Percentiles rank a stretch among this genome's conserved stretches.
Conservation (phyloP, 2,329 filamentous ascomycete species). For the Mariannaea sp. region DNA sequence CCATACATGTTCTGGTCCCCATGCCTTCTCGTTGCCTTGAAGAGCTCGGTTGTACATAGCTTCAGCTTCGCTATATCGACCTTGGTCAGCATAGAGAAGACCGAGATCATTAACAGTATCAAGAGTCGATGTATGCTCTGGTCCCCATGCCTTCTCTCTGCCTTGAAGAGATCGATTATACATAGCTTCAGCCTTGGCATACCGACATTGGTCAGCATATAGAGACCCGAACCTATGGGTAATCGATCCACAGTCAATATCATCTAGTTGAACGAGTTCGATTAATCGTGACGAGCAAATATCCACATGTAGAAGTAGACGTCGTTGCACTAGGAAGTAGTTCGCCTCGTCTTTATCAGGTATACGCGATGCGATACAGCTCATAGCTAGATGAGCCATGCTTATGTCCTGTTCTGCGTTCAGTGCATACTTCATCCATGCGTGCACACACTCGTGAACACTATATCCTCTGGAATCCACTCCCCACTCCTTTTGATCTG, state of each 20-base stretch:
- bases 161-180: no score
- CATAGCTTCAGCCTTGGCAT: no score
- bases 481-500: constrained; percentile 18
- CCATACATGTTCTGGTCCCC: no score
- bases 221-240: not conserved
- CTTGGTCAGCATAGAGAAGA: no score
- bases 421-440: constrained; percentile 38
- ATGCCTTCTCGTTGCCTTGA: no score
- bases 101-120: no score
- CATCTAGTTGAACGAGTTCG: not conserved
- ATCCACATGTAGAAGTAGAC: constrained; percentile 30
- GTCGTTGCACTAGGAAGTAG: constrained; percentile 23
- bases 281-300: not conserved
- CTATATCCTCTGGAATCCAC: constrained; percentile 36
- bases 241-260: not conserved
- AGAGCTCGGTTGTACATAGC: no score
- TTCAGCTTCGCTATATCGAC: no score
- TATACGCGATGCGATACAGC: constrained; percentile 20
- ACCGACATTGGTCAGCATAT: not conserved
- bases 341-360: constrained; percentile 12
- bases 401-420: constrained; percentile 22
- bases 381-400: constrained; percentile 8
- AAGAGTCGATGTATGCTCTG: no score
- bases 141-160: no score
- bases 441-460: constrained; percentile 43